A percentile compares a stretch with the other conserved stretches of the same genome.
Conservation (phyloP, 768 basidiomycete species). For the Termitomyces sp. region DNA sequence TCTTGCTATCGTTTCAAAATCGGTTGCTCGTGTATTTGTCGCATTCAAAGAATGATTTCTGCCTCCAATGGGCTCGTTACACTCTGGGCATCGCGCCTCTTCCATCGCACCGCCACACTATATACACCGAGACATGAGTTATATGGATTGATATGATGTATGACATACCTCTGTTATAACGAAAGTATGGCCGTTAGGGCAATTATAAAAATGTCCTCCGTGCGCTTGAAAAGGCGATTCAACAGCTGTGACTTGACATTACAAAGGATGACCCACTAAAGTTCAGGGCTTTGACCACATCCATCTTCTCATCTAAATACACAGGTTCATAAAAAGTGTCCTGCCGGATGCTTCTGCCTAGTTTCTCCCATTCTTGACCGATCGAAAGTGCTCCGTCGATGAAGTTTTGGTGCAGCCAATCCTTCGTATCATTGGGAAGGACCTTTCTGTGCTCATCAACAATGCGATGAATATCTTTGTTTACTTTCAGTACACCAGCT, state of each 20-base stretch:
- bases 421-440: slow-evolving; percentile 20
- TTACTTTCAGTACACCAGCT: slow-evolving; percentile 6
- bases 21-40: slow-evolving; percentile 37
- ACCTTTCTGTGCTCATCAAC: slow-evolving; percentile 10
- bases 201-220: slow-evolving; percentile 43
- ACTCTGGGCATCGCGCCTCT: slow-evolving; percentile 48
- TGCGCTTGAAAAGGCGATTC: slow-evolving; percentile 18
- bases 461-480: slow-evolving; percentile 9
- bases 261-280: slow-evolving; percentile 32
- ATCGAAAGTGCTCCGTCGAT: slow-evolving; percentile 27
- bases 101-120: slow-evolving; percentile 58
- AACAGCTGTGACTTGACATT: background rate
- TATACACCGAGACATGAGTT: background rate
- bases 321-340: slow-evolving; percentile 47
- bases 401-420: slow-evolving; percentile 43
- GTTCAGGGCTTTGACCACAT: slow-evolving; percentile 41
- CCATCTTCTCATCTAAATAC: slow-evolving; percentile 46
- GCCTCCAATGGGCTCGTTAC: slow-evolving; percentile 49
- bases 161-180: slow-evolving; percentile 47
- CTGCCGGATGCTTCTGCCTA: slow-evolving; percentile 30
- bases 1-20: slow-evolving; percentile 40
- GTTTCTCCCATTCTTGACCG: slow-evolving; percentile 38
- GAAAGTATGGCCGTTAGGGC: slow-evolving; percentile 57
- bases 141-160: background rate
- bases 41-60: slow-evolving; percentile 29